Percentiles rank a stretch among this genome's conserved stretches.
Evolutionary conservation across 345 rosid genomes (phyloP).

Genomic region (Atalantia buxifolia): DNA sequence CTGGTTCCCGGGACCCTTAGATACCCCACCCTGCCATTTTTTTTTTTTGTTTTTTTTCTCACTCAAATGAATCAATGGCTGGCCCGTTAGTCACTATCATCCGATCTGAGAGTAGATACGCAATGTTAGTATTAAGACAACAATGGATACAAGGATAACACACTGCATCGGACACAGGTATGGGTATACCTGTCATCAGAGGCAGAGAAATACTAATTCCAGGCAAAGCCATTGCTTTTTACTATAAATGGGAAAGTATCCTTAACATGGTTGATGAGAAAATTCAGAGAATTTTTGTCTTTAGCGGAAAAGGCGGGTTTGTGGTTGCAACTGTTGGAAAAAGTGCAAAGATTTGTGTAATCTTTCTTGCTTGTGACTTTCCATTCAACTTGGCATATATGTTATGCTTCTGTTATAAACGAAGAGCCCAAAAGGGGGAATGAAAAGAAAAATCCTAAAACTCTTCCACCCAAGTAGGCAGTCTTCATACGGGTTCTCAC

Average conservation of each 20-base stretch:
- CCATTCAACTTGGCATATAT: constrained; percentile 62
- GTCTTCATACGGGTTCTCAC: constrained; percentile 69
- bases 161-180: constrained; percentile 26
- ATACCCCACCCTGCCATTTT: constrained; percentile 31
- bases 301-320: constrained; percentile 39
- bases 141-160: constrained; percentile 27
- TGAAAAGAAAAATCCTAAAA: constrained; percentile 40
- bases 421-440: constrained; percentile 35
- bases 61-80: constrained; percentile 32
- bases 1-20: constrained; percentile 35
- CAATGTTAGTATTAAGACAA: constrained; percentile 40
- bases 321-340: constrained; percentile 79
- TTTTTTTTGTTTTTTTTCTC: constrained; percentile 25
- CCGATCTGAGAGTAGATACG: constrained; percentile 45
- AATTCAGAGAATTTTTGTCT: constrained; percentile 42
- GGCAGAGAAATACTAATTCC: constrained; percentile 31
- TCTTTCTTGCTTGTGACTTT: constrained; percentile 66
- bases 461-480: constrained; percentile 56
- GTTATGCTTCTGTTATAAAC: constrained; percentile 46
- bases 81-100: constrained; percentile 42
- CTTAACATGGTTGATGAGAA: constrained; percentile 33
- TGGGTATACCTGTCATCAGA: constrained; percentile 36
- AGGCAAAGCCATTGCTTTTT: constrained; percentile 11
- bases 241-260: constrained; percentile 31
- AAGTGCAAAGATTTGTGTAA: constrained; percentile 73